A percentile compares a stretch with the other conserved stretches of the same genome.
Evolutionary conservation across 2,329 filamentous ascomycete species (phyloP).

Genomic region (Davidsoniella eucalypti): DNA sequence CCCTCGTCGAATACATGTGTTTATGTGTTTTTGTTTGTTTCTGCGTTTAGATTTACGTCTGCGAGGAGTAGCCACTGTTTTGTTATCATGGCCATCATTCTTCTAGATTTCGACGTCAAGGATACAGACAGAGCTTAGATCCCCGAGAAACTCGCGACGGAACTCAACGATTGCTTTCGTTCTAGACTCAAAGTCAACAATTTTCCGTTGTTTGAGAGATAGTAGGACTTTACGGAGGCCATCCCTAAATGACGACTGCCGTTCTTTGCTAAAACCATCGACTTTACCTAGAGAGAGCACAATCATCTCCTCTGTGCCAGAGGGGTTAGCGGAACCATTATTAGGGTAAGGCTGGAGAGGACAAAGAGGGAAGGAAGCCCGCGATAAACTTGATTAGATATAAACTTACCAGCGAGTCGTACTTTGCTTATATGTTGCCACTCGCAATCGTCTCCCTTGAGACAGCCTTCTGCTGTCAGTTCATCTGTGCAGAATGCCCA

Average conservation of each 20-base stretch:
- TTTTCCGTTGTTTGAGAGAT: constrained; percentile 39
- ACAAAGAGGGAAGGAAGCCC: too few relatives aligned
- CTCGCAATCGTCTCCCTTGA: constrained; percentile 49
- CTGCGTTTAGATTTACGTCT: too few relatives aligned
- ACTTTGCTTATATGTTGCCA: constrained; percentile 68
- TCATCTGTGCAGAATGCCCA: constrained; percentile 64
- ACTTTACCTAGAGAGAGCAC: constrained; percentile 54
- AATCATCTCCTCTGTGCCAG: constrained; percentile 48
- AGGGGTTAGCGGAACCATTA: constrained; percentile 1
- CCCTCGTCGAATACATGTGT: too few relatives aligned
- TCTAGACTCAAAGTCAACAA: constrained; percentile 50
- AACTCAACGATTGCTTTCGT: constrained; percentile 51
- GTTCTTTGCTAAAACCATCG: constrained; percentile 44
- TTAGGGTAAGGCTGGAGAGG: too few relatives aligned
- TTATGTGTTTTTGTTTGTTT: too few relatives aligned
- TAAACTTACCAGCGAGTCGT: constrained; percentile 55
- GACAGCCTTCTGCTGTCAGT: constrained; percentile 51
- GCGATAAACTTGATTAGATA: constrained; percentile 1
- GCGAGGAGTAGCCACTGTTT: too few relatives aligned
- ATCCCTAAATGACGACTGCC: constrained; percentile 43
- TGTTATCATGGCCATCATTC: neutral
- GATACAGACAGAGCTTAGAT: constrained; percentile 40
- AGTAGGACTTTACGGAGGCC: constrained; percentile 46
- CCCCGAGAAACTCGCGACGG: constrained; percentile 46
- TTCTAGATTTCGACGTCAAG: constrained; percentile 8